phyloP scores from a whole-genome alignment of 257 asterid species.

The Ophiorrhiza pumila region DNA sequence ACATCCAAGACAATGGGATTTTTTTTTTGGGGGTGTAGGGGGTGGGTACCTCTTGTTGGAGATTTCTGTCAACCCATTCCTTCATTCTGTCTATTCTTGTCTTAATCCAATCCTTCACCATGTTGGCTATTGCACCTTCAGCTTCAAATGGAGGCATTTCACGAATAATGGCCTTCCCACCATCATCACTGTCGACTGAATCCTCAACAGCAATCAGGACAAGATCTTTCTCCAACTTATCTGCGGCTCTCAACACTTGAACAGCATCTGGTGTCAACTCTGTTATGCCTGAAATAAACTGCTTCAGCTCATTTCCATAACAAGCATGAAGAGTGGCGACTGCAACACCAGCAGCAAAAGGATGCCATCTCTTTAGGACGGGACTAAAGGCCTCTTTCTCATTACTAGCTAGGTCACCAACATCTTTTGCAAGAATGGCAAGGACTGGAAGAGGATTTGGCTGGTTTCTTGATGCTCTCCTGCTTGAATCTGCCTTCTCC shows the following conservation, averaged over 20 bases:
- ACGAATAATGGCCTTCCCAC: slow-evolving; percentile 96
- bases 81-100: slow-evolving; percentile 76
- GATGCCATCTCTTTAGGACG: slow-evolving; percentile 91
- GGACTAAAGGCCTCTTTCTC: slow-evolving; percentile 85
- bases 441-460: slow-evolving; percentile 90
- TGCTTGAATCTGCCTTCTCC: slow-evolving; percentile 96
- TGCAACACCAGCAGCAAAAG: slow-evolving; percentile 95
- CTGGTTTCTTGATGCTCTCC: slow-evolving; percentile 84
- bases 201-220: slow-evolving; percentile 97
- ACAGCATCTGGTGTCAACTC: slow-evolving; percentile 98
- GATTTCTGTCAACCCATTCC: slow-evolving; percentile 91
- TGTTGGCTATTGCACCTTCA: slow-evolving; percentile 77
- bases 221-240: slow-evolving; percentile 89
- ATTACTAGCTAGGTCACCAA: slow-evolving; percentile 73
- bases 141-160: slow-evolving; percentile 99
- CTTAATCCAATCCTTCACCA: slow-evolving; percentile 92
- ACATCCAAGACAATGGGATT: neutral
- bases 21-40: too few relatives aligned
- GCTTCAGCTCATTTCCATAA: slow-evolving; percentile 93
- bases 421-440: slow-evolving; percentile 95
- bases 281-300: slow-evolving; percentile 72
- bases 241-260: slow-evolving; percentile 90
- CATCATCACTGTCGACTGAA: slow-evolving; percentile 98
- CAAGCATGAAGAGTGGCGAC: slow-evolving; percentile 95
- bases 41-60: slow-evolving; percentile 92